A percentile compares a stretch with the other conserved stretches of the same genome.
Conservation (phyloP, 352 stramenopile species). For the Blastocystis sp. region DNA sequence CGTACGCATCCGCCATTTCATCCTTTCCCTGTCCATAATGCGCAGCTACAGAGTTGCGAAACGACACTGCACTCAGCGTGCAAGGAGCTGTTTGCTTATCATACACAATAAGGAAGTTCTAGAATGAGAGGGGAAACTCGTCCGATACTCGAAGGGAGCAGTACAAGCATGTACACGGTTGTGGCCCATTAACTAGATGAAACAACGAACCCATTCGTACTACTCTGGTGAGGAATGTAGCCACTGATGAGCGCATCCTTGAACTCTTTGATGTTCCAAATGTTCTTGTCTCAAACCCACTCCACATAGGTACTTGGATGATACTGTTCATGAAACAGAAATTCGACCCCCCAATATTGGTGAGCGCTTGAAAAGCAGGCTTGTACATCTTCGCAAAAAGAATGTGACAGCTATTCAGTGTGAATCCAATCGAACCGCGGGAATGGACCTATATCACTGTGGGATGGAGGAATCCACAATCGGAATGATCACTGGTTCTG, state of each 20-base stretch:
- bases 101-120: slow-evolving; percentile 31
- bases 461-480: no score
- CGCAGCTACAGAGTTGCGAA: neutral
- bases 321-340: slow-evolving; percentile 55
- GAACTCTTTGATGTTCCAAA: slow-evolving; percentile 53
- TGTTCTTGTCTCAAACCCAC: neutral
- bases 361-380: slow-evolving; percentile 33
- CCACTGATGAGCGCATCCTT: slow-evolving; percentile 14
- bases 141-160: neutral
- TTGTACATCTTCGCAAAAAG: slow-evolving; percentile 31
- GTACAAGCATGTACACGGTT: slow-evolving; percentile 37
- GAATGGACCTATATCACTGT: no score
- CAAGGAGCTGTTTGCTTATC: neutral
- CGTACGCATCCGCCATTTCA: slow-evolving; percentile 44
- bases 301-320: neutral
- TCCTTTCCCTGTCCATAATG: slow-evolving; percentile 5
- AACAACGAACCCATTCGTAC: neutral
- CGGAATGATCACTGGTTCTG: no score
- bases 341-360: slow-evolving; percentile 41
- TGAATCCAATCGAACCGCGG: no score
- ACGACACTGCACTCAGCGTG: slow-evolving; percentile 14
- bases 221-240: slow-evolving; percentile 43
- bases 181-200: slow-evolving; percentile 10
- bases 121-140: neutral
- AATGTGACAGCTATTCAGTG: no score